Evolutionary conservation across 1,284 basidiomycete species (phyloP).

Genomic region (Austroboletus niveus): DNA sequence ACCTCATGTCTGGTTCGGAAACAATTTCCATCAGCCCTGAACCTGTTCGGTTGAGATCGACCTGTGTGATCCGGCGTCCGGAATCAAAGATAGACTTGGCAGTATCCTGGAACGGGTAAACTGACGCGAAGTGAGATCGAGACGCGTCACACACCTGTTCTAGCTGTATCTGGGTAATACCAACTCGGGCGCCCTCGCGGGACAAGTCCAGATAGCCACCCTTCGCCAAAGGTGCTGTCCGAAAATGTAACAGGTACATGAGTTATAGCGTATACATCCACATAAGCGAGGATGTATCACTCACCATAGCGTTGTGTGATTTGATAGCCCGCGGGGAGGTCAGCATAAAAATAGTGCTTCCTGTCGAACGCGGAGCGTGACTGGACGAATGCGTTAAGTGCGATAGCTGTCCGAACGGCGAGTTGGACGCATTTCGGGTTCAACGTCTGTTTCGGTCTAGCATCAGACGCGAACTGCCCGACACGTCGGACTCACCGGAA

Average conservation of each 20-base stretch:
- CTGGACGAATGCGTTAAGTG: slow-evolving; percentile 75
- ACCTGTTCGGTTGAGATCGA: slow-evolving; percentile 93
- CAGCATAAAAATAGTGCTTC: slow-evolving; percentile 98
- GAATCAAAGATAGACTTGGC: slow-evolving; percentile 82
- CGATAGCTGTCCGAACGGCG: slow-evolving; percentile 80
- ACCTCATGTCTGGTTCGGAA: slow-evolving; percentile 90
- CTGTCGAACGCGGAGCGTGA: slow-evolving; percentile 84
- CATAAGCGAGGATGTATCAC: slow-evolving; percentile 18
- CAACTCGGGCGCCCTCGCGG: slow-evolving; percentile 49
- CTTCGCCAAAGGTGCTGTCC: slow-evolving; percentile 74
- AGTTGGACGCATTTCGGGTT: slow-evolving; percentile 82
- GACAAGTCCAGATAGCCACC: slow-evolving; percentile 62
- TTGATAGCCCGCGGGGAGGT: slow-evolving; percentile 93
- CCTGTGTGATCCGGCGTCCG: slow-evolving; percentile 53
- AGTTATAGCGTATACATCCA: neutral
- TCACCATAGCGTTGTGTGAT: slow-evolving; percentile 93
- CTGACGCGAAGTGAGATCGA: slow-evolving; percentile 1
- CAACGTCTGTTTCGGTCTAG: slow-evolving; percentile 53
- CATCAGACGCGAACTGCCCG: neutral
- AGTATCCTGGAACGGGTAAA: slow-evolving; percentile 67
- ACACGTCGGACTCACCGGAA: slow-evolving; percentile 63
- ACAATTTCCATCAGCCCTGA: slow-evolving; percentile 95
- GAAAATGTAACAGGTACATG: neutral
- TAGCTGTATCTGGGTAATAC: slow-evolving; percentile 92
- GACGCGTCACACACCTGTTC: slow-evolving; percentile 73